phyloP scores from a whole-genome alignment of 495 filamentous ascomycete genomes.

The Neohortaea acidophila region DNA sequence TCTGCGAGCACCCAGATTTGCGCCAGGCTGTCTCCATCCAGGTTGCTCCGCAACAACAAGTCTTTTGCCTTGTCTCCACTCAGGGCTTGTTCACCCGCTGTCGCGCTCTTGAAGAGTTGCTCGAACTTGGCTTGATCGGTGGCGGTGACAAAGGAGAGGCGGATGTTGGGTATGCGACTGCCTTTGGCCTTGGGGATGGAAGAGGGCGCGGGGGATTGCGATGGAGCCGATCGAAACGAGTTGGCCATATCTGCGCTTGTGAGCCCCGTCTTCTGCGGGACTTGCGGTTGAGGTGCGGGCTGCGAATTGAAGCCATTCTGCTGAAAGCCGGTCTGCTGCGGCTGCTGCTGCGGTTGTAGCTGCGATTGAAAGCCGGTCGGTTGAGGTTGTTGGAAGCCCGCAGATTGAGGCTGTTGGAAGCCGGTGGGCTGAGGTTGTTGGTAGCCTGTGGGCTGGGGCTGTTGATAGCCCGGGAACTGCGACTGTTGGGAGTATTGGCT shows the following conservation, averaged over 20 bases:
- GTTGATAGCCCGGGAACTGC: conserved; percentile 39
- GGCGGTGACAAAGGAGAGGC: conserved; percentile 88
- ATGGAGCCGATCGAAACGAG: conserved; percentile 49
- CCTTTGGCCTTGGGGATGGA: conserved; percentile 33
- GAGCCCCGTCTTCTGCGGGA: conserved; percentile 33
- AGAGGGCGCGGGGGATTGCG: conserved; percentile 37
- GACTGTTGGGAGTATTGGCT: too few relatives aligned
- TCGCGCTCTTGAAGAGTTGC: conserved; percentile 91
- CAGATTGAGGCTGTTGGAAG: conserved; percentile 42
- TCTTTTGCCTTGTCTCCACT: conserved; percentile 84
- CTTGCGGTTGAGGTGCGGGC: conserved; percentile 30
- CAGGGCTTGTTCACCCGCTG: conserved; percentile 72
- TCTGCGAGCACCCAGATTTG: conserved; percentile 94
- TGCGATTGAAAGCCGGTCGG: conserved; percentile 25
- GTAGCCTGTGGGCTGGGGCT: conserved; percentile 43
- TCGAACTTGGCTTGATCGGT: conserved; percentile 96
- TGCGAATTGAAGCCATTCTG: conserved; percentile 28
- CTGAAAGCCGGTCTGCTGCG: conserved; percentile 18
- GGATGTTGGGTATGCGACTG: conserved; percentile 78
- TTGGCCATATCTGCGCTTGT: conserved; percentile 75
- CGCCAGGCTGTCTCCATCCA: conserved; percentile 65
- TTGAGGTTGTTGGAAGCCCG: conserved; percentile 27
- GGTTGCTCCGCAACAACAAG: conserved; percentile 70
- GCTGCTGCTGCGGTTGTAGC: conserved; percentile 12
- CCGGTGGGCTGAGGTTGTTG: neutral